phyloP scores from a whole-genome alignment of 441 rosid species.

The Populus hybrid region DNA sequence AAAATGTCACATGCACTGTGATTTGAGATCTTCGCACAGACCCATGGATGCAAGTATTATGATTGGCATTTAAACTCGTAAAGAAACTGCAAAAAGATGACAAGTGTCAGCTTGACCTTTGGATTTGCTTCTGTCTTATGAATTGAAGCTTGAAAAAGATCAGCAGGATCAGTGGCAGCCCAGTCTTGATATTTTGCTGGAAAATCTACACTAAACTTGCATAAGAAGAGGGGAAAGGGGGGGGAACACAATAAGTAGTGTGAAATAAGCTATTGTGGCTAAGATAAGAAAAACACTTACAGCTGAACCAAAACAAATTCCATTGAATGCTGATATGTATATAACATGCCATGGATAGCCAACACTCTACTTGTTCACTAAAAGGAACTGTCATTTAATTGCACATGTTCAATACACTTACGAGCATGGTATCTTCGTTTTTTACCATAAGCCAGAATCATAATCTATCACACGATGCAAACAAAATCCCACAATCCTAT shows the following conservation, averaged over 20 bases:
- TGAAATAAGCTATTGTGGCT: not conserved
- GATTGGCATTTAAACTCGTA: not conserved
- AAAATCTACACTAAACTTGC: constrained; percentile 83
- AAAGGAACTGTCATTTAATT: not conserved
- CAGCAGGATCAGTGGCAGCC: constrained; percentile 58
- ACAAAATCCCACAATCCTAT: not conserved
- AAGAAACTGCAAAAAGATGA: constrained; percentile 1
- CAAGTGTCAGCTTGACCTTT: constrained; percentile 42
- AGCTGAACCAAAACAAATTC: not conserved
- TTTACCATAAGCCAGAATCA: not conserved
- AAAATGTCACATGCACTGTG: not conserved
- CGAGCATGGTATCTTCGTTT: not conserved
- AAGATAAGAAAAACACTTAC: not conserved
- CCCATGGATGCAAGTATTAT: not conserved
- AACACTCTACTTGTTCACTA: not conserved
- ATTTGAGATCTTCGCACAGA: not conserved
- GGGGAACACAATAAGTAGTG: constrained; percentile 1
- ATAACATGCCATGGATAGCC: not conserved
- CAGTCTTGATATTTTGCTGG: constrained; percentile 82
- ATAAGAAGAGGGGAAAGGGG: not conserved
- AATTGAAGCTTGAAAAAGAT: constrained; percentile 78
- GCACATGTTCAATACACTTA: not conserved
- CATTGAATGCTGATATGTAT: not conserved
- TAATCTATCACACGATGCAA: not conserved
- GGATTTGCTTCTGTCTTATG: constrained; percentile 77